Percentiles rank a stretch among this genome's conserved stretches.
These are phyloP conservation scores for Arthrobotrys sphaeroides DNA, from an alignment of 2,329 filamentous ascomycete species.

Conservation along the genomic window DNA sequence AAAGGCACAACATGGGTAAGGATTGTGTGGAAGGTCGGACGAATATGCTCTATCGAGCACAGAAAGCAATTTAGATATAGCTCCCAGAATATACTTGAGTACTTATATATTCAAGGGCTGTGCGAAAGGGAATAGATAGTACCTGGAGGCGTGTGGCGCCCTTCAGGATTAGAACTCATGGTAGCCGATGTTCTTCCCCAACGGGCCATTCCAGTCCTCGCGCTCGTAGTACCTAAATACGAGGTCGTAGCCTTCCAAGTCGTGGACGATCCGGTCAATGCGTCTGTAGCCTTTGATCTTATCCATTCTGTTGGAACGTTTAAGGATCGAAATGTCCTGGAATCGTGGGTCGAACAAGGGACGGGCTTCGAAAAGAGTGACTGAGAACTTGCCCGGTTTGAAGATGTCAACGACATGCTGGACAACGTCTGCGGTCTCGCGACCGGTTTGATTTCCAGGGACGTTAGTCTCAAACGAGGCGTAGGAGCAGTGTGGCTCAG, in stretches of 20 bases:
- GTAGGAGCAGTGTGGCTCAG: conserved; percentile 95
- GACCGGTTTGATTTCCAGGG: conserved; percentile 84
- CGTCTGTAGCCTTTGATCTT: conserved; percentile 84
- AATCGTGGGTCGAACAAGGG: conserved; percentile 62
- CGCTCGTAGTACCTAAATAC: conserved; percentile 97
- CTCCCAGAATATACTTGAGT: too few relatives aligned
- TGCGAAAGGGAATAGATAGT: not conserved
- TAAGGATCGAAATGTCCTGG: conserved; percentile 62
- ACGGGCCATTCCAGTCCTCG: conserved; percentile 69
- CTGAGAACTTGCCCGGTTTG: conserved; percentile 95
- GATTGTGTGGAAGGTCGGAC: not conserved
- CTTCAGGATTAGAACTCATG: conserved; percentile 39
- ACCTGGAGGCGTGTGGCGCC: not conserved
- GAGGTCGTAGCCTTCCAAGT: conserved; percentile 95
- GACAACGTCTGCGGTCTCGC: conserved; percentile 88
- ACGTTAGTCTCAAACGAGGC: conserved; percentile 99
- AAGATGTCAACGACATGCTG: conserved; percentile 96
- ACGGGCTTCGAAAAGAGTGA: conserved; percentile 95
- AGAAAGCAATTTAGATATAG: not conserved
- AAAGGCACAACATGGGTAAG: not conserved
- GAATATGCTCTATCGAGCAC: too few relatives aligned
- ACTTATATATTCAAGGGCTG: too few relatives aligned
- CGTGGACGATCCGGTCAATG: conserved; percentile 93
- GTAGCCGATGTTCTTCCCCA: conserved; percentile 48
- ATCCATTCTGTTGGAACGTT: conserved; percentile 71